Conservation (phyloP, 1,284 basidiomycete species). For the Tremellales sp. region DNA sequence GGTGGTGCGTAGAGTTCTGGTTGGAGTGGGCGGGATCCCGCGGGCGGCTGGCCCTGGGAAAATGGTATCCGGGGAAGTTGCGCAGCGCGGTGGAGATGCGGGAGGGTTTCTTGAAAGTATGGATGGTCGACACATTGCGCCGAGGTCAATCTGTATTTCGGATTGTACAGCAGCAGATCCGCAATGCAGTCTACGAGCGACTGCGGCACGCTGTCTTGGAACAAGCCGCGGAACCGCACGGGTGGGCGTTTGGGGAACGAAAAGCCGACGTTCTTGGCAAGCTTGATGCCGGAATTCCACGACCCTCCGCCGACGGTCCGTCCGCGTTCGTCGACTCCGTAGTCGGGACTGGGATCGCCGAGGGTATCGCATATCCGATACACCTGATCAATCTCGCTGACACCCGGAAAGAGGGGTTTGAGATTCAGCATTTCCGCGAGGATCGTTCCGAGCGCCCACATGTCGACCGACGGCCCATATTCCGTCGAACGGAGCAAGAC, state of each 20-base stretch:
- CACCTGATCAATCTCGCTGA: constrained; percentile 90
- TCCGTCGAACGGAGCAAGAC: constrained; percentile 85
- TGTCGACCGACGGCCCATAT: constrained; percentile 95
- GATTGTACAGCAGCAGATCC: constrained; percentile 89
- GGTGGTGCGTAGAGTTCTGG: constrained; percentile 53
- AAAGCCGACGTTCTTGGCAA: constrained; percentile 84
- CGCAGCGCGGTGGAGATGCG: constrained; percentile 49
- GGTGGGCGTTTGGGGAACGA: constrained; percentile 83
- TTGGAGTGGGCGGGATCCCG: constrained; percentile 28
- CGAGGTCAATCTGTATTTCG: constrained; percentile 76
- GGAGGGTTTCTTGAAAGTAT: constrained; percentile 68
- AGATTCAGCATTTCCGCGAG: constrained; percentile 95
- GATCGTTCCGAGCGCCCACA: constrained; percentile 99
- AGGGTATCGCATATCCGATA: constrained; percentile 82
- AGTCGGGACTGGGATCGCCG: constrained; percentile 83
- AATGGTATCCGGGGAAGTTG: constrained; percentile 59
- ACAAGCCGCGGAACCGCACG: constrained; percentile 68
- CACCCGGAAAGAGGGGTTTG: constrained; percentile 96
- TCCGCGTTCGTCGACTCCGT: constrained; percentile 70
- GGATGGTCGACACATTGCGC: constrained; percentile 80
- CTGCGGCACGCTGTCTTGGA: constrained; percentile 71
- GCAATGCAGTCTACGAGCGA: constrained; percentile 87
- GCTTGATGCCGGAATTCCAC: constrained; percentile 79
- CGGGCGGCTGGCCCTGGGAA: constrained; percentile 39
- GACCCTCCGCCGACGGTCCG: constrained; percentile 75